Base-by-base conservation (phyloP, 768 basidiomycete species). In the Collybia nuda region DNA sequence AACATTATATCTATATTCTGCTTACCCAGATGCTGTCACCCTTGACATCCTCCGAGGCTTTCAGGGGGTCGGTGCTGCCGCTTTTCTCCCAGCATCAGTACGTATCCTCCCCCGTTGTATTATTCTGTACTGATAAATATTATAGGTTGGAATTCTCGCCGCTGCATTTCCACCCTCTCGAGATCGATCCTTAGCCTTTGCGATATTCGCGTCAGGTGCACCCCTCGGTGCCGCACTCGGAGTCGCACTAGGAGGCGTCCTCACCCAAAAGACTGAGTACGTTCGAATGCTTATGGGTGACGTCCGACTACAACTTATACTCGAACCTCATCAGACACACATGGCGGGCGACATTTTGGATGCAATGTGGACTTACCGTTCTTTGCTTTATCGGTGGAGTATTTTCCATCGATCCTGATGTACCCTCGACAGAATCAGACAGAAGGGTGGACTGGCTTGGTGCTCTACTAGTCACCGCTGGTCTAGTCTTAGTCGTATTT, bases 191-290 rank as follows among this genome's bases (percentile, higher is more conserved):
- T 66, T 82, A 0, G 93, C 91, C 0, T 95, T 95, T 55, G 81
- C 93, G 0, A 83, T 86, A 0, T 95, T 93, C 56, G 78, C 86
- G 0, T 90, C 90, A 0, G 94, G 93, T 22, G 90, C 87, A 0
- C 92, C 93, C 0, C 60, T 94, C 5, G 93, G 93, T 0, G 87
- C 78, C 0, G 86, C 81, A 0, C 67, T 93, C 12, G 91, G 93
- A 1, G 73, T 75, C 23, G 68, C 83, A 0, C 53, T 91, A 0
- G 91, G 91, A 15, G 90, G 88, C n/a, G 69, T 85, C 1, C 66
- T 91, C 17, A 88, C 85, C 0, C 78, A 90, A 57, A 67, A 67
- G n/a, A 72, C 78, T 15, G 44, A 50, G 78, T 75, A 49, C 28
- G 72, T 63, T 19, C 32, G 32, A 32, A 24, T 37, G 5, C 8